A percentile compares a stretch with the other conserved stretches of the same genome.
These are phyloP conservation scores for Melampsora medusae DNA, from an alignment of 1,284 basidiomycete species.

Conservation along the genomic window DNA sequence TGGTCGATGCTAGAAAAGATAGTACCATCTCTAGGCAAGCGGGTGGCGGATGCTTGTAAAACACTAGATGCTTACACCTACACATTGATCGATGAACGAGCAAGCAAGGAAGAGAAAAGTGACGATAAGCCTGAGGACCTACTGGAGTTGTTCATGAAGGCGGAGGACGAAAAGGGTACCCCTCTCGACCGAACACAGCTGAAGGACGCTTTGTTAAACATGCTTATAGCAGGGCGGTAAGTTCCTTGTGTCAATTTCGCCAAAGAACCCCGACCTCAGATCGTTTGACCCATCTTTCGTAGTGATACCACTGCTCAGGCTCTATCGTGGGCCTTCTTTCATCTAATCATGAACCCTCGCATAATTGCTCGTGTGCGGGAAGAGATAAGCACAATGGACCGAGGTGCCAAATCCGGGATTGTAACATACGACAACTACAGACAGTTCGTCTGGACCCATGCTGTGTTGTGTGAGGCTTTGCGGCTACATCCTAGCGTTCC, in stretches of 20 bases:
- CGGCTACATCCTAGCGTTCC: conserved; percentile 46
- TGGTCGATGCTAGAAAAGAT: conserved; percentile 19
- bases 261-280: not conserved
- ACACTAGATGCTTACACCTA: conserved; percentile 9
- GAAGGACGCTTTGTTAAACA: conserved; percentile 17
- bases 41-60: conserved; percentile 1
- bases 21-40: not conserved
- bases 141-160: conserved; percentile 8
- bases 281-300: not conserved
- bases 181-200: conserved; percentile 21
- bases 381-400: conserved; percentile 7
- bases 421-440: conserved; percentile 42
- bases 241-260: not conserved
- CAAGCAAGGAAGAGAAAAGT: not conserved
- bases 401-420: too few species aligned
- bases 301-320: conserved; percentile 41
- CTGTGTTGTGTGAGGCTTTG: conserved; percentile 47
- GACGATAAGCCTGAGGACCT: not conserved
- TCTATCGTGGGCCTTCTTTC: conserved; percentile 28
- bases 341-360: conserved; percentile 28
- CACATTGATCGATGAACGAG: conserved; percentile 4
- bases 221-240: conserved; percentile 42
- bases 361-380: conserved; percentile 15
- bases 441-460: conserved; percentile 34
- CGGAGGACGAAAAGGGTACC: conserved; percentile 6